Conservation (phyloP, 345 rosid species). For the Lepidium didymum region DNA sequence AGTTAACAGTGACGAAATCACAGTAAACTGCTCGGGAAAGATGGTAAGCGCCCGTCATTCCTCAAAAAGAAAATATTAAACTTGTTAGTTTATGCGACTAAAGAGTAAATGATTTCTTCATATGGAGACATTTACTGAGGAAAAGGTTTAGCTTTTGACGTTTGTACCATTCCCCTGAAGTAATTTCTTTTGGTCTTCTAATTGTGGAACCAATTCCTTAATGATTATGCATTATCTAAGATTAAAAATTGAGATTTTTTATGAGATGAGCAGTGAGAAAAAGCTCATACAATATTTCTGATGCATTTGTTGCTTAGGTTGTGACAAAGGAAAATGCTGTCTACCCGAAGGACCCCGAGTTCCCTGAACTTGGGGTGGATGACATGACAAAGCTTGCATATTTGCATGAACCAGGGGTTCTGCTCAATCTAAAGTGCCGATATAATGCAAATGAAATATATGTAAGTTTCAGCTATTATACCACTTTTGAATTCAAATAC, state of each 20-base stretch:
- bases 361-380: constrained; percentile 82
- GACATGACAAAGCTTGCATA: constrained; percentile 98
- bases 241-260: not conserved
- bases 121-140: not conserved
- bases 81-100: not conserved
- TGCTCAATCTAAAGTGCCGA: constrained; percentile 72
- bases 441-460: constrained; percentile 81
- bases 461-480: constrained; percentile 41
- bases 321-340: constrained; percentile 50
- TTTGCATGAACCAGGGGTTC: constrained; percentile 95
- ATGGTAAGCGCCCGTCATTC: constrained; percentile 35
- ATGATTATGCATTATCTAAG: not conserved
- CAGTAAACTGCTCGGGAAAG: constrained; percentile 62
- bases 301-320: constrained; percentile 40
- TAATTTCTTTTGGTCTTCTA: not conserved
- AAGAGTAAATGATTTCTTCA: not conserved
- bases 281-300: not conserved
- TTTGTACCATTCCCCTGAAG: not conserved
- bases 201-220: not conserved
- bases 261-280: not conserved
- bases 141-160: not conserved
- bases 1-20: constrained; percentile 48
- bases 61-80: not conserved
- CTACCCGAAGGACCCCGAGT: constrained; percentile 79
- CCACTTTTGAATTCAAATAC: not conserved